Evolutionary conservation across 2,329 filamentous ascomycete genomes (phyloP).

Genomic region (Endocalyx cinctus): DNA sequence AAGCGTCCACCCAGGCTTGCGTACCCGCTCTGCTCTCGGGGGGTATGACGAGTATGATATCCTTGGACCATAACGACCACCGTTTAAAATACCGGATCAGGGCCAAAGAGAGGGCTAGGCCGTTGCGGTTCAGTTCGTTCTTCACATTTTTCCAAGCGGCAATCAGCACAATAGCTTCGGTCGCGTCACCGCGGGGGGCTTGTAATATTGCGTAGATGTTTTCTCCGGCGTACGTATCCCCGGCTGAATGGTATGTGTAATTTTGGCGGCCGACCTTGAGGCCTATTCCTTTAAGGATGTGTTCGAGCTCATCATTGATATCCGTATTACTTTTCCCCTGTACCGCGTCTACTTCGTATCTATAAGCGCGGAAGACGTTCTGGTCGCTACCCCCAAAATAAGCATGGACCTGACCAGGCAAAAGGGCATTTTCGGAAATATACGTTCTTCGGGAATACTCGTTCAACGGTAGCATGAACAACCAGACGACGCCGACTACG

Average conservation of each 20-base stretch:
- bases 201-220: conserved; percentile 93
- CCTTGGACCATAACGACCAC: conserved; percentile 98
- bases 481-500: conserved; percentile 79
- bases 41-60: conserved; percentile 88
- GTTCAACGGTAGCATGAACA: conserved; percentile 83
- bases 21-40: conserved; percentile 86
- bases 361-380: conserved; percentile 86
- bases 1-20: conserved; percentile 96
- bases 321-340: conserved; percentile 48
- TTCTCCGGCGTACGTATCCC: conserved; percentile 69
- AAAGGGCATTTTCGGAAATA: conserved; percentile 93
- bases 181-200: conserved; percentile 90
- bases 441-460: conserved; percentile 90
- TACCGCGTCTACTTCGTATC: conserved; percentile 71
- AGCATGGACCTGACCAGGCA: conserved; percentile 94
- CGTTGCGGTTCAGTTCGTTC: conserved; percentile 75
- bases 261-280: conserved; percentile 85
- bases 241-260: conserved; percentile 79
- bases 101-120: conserved; percentile 79
- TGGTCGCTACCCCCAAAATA: conserved; percentile 97
- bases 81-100: conserved; percentile 92
- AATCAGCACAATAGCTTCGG: conserved; percentile 90
- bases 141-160: conserved; percentile 84
- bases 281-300: conserved; percentile 72
- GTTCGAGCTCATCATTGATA: conserved; percentile 66